Percentiles rank a stretch among this genome's conserved stretches.
Conservation (phyloP, 352 stramenopile genomes). For the Globisporangium acanthophoron region DNA sequence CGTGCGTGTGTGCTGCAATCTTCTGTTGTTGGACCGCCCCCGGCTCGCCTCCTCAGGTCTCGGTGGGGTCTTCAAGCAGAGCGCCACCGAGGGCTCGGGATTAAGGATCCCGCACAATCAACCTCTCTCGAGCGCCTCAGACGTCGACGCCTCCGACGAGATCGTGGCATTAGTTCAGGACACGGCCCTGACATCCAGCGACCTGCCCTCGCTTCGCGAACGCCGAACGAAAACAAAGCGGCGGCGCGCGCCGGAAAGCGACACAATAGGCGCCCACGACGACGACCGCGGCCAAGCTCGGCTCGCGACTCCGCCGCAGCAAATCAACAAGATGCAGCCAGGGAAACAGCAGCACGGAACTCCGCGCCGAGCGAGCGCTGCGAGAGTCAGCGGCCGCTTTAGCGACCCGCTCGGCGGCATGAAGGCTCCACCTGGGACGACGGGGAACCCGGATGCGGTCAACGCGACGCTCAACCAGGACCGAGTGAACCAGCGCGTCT, state of each 20-base stretch:
- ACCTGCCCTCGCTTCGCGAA: no score
- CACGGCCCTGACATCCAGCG: no score
- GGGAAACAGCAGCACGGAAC: background rate
- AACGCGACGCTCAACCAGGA: conserved; percentile 49
- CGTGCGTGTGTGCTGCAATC: no score
- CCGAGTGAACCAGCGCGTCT: conserved; percentile 57
- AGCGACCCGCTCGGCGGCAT: conserved; percentile 4
- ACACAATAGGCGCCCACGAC: conserved; percentile 29
- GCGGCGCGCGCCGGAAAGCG: conserved; percentile 13
- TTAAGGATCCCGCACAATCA: no score
- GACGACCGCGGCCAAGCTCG: conserved; percentile 22
- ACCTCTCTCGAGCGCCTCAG: no score
- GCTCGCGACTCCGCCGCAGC: conserved; percentile 5
- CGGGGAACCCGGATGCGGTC: conserved; percentile 8
- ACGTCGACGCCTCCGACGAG: no score
- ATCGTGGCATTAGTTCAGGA: no score
- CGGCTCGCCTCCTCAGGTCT: no score
- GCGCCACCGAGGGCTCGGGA: no score
- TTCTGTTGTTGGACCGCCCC: no score
- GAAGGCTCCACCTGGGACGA: background rate
- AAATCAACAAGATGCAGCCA: background rate
- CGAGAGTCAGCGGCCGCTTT: conserved; percentile 1
- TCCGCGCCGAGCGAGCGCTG: background rate
- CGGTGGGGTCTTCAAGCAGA: no score
- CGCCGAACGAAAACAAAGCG: conserved; percentile 23